Conservation (phyloP, 2,329 filamentous ascomycete species). For the Penicillium psychrosexuale region DNA sequence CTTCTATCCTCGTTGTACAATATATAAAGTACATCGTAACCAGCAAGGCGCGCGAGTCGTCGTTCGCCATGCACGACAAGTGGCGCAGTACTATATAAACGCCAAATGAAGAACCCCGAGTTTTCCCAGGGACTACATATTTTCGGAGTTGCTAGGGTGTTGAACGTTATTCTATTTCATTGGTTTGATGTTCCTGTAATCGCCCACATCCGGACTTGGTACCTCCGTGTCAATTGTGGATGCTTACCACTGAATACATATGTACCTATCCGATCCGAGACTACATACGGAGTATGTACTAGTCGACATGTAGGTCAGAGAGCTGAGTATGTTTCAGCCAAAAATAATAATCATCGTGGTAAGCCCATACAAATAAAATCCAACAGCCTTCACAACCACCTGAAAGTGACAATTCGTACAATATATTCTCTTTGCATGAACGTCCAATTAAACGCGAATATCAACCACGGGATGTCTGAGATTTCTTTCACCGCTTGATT, state of each 20-base stretch:
- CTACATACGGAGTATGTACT: neutral
- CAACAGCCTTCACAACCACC: neutral
- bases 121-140: neutral
- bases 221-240: neutral
- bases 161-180: neutral
- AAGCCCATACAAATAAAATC: neutral
- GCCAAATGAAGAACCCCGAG: neutral
- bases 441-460: neutral
- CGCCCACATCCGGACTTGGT: neutral
- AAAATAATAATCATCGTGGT: neutral
- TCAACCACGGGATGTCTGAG: neutral
- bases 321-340: neutral
- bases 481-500: constrained; percentile 6
- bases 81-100: constrained; percentile 2
- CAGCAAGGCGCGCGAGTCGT: neutral
- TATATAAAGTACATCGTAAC: neutral
- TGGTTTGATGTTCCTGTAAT: neutral
- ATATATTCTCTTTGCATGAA: neutral
- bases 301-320: neutral
- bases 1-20: neutral
- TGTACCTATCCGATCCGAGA: neutral
- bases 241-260: neutral
- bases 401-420: neutral
- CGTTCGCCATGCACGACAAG: constrained; percentile 6
- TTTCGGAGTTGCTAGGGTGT: constrained; percentile 2